Base-by-base conservation (phyloP, 371 early-diverging fungal genomes). In the Mucor plumbeus region DNA sequence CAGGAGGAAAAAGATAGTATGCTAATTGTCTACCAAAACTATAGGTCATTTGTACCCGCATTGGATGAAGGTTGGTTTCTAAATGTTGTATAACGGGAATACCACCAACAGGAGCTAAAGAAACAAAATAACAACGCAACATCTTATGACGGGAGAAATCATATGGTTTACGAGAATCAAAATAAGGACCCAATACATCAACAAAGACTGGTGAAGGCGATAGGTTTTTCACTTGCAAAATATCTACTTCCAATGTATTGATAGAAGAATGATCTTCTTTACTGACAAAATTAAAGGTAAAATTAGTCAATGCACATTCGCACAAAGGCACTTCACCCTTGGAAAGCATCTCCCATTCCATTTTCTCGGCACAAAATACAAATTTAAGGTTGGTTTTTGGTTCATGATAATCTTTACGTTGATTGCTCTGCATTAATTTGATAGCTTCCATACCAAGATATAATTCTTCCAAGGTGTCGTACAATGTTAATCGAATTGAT, bases 41-140 rank as follows among this genome's bases (percentile, higher is more conserved):
- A 59, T 93, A 89, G 0, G 93, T 92, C 61, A 93, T 81, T 69
- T 93, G 94, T 40, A 95, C 77, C 6, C 86, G 81, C 31, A 94
- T 72, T 0, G 96, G 94, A 61, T 83, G 87, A 59, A 96, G 75
- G 62, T 93, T 90, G 61, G 93, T 81, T 69, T 95, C 95, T 54
- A 96, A 85, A 54, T 93, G 92, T 60, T 95, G 94, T 19, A 95
- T 87, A 9, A 95, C 89, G 8, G 84, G 85, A 64, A 95, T 95
- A 7, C 96, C 95, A 33, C 90, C 95, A 4, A 95, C 95, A 0
- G 94, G 93, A 7, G 91, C 90, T 48, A 92, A 72, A 35, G 93
- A 88, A 3, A 89, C 81, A 82, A 91, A 87, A 61, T 88, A 87
- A 4, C 92, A 86, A 44, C 93, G 81, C 7, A 96, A 68, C 91